Evolutionary conservation across 768 basidiomycete species (phyloP), one percentile per base, ranked within the genome.

Genomic region (Pleurotus giganteus): DNA sequence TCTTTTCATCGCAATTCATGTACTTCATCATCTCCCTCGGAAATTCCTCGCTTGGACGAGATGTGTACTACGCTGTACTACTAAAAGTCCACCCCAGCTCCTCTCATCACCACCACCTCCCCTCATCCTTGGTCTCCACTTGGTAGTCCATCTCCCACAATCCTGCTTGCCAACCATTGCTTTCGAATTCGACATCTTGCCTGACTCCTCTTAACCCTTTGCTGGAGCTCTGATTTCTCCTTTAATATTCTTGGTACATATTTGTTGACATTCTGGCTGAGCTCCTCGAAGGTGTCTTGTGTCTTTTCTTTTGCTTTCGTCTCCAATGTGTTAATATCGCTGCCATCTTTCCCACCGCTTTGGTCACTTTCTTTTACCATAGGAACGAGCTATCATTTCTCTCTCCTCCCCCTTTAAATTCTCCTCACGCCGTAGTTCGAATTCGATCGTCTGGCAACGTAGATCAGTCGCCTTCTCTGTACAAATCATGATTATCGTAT

Each of bases 11-110:
- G 26, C 15, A n/a, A 47, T 17, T 27, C 49, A 36, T 32, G 32
- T 51, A 29, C 49, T 37, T 36, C 32, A 15, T 37, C 49, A 34
- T 51, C 53, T 46, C 27, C 45, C 59, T 51, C 54, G 60, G 64
- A 65, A 63, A 62, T 52, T 63, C 67, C 69, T 73, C 70, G 71
- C 69, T 68, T 64, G 71, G 67, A 70, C 70, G 71, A 71, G 66
- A 51, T 71, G 64, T 71, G 71, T 73, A 69, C 54, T 53, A 61
- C 21, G 39, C n/a, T 51, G 49, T 51, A 51, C 49, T 36, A 51
- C n/a, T n/a, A 34, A 51, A 19, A 23, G n/a, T 34, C 3, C 45
- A 44, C 55, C 9, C 54, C 8, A 19, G 15, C 17, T 42, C 12
- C 17, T 34, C 39, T 46, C 32, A 39, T 49, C 55, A 24, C 15